Evolutionary conservation across 2,329 filamentous ascomycete species (phyloP).

Genomic region (Colletotrichum salicis): DNA sequence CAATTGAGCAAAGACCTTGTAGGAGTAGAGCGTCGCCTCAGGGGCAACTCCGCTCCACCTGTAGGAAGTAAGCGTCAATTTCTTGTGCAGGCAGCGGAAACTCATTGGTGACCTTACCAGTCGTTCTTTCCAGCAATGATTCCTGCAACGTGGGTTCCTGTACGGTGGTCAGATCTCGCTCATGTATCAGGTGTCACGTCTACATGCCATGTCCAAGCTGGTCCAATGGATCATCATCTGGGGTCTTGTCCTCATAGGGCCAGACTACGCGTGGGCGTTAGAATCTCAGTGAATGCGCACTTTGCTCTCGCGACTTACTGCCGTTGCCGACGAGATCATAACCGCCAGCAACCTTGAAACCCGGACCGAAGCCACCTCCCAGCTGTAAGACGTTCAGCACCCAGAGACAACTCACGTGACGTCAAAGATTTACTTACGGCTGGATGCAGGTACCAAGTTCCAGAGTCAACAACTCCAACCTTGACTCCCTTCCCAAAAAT

Average conservation of each 20-base stretch:
- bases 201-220: slow-evolving; percentile 42
- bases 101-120: slow-evolving; percentile 13
- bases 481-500: slow-evolving; percentile 50
- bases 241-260: slow-evolving; percentile 36
- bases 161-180: background rate
- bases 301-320: slow-evolving; percentile 37
- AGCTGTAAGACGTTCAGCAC: slow-evolving; percentile 43
- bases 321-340: slow-evolving; percentile 56
- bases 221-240: slow-evolving; percentile 40
- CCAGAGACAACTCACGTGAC: background rate
- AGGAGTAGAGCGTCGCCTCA: slow-evolving; percentile 41
- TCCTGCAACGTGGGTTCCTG: slow-evolving; percentile 46
- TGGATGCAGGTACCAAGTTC: slow-evolving; percentile 51
- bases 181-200: background rate
- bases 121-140: slow-evolving; percentile 44
- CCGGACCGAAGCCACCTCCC: slow-evolving; percentile 58
- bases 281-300: slow-evolving; percentile 27
- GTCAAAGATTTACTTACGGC: slow-evolving; percentile 40
- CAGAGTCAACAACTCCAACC: slow-evolving; percentile 52
- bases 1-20: slow-evolving; percentile 41
- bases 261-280: slow-evolving; percentile 6
- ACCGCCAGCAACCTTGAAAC: slow-evolving; percentile 56
- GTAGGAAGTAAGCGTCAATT: too few species aligned
- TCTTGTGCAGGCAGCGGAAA: too few species aligned
- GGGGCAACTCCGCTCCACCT: slow-evolving; percentile 44